Base-by-base conservation (phyloP, 371 early-diverging fungal species). In the Thermomucor indicae-seudaticae region DNA sequence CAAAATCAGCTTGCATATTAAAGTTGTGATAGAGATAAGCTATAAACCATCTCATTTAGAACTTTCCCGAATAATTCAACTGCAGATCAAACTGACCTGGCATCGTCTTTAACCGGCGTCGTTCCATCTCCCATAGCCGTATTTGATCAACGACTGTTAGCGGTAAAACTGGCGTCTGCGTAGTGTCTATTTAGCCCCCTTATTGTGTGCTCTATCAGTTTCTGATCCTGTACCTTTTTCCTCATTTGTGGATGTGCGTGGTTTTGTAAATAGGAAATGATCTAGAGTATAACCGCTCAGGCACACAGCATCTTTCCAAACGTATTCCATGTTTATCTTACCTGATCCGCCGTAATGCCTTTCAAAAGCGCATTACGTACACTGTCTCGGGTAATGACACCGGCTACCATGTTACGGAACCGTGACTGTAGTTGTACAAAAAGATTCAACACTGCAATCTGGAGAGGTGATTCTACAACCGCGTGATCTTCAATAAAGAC, bases 341-440 rank as follows among this genome's bases (percentile, higher is more conserved):
- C 84, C 72, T 99, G 99, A 27, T 92, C 90, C 4, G 98, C 95
- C 0, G 97, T 93, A 52, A 99, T 99, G 7, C 99, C 99, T 20
- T 92, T 91, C 22, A 72, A 49, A 22, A 97, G 69, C 0, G 99
- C 99, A 30, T 83, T 80, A 16, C 90, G 72, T 31, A 99, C 83
- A 54, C 93, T 91, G 42, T 97, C 96, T 43, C 99, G 84, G 1
- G 94, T 95, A 25, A 99, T 80, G 2, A 81, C 78, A 0, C 95
- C 98, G 16, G 91, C 84, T 0, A 98, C 92, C 88, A 99, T 88
- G 72, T 98, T 98, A 29, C 90, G 82, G 61, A 99, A 97, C 19
- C 93, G 85, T 16, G 84, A 77, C 53, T 88, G 81, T 20, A 96
- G 64, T 27, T 86, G 77, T 7, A 91, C 86, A 77, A 99, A 99